Conservation (phyloP, 768 basidiomycete genomes). For the Xerocomus spinulosus region DNA sequence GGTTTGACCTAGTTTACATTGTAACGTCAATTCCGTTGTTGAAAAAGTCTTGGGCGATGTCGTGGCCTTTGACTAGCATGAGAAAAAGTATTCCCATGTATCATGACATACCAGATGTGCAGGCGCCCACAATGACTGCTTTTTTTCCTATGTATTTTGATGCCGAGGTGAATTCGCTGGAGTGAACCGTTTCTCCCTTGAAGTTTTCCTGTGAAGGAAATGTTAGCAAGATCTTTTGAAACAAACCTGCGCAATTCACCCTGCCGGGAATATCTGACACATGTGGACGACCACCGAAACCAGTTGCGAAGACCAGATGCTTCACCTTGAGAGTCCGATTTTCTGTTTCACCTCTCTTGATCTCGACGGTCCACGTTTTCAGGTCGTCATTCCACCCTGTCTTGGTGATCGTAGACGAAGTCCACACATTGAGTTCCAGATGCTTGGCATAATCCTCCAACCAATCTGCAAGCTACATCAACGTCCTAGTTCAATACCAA, state of each 20-base stretch:
- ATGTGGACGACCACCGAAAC: constrained; percentile 42
- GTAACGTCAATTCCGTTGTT: constrained; percentile 29
- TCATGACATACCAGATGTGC: constrained; percentile 48
- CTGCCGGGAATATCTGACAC: constrained; percentile 44
- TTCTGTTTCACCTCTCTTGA: constrained; percentile 32
- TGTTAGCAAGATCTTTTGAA: not conserved
- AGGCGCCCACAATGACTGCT: constrained; percentile 64
- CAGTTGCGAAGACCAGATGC: constrained; percentile 56
- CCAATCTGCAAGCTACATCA: constrained; percentile 56
- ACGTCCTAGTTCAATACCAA: not conserved
- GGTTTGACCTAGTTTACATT: constrained; percentile 12
- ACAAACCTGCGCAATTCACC: constrained; percentile 19
- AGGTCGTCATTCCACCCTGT: constrained; percentile 35
- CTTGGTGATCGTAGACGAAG: constrained; percentile 40
- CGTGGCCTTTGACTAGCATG: constrained; percentile 26
- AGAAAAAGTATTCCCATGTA: not conserved
- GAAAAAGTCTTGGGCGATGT: constrained; percentile 36
- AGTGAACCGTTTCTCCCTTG: constrained; percentile 53
- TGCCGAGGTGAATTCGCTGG: constrained; percentile 45
- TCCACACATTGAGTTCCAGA: constrained; percentile 64
- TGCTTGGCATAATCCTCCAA: constrained; percentile 56
- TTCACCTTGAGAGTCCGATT: constrained; percentile 37
- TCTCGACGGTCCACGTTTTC: constrained; percentile 43
- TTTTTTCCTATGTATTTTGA: constrained; percentile 54
- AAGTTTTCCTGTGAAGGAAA: constrained; percentile 38